Percentiles rank a stretch among this genome's conserved stretches.
Conservation (phyloP, 345 rosid genomes). For the Corymbia maculata region DNA sequence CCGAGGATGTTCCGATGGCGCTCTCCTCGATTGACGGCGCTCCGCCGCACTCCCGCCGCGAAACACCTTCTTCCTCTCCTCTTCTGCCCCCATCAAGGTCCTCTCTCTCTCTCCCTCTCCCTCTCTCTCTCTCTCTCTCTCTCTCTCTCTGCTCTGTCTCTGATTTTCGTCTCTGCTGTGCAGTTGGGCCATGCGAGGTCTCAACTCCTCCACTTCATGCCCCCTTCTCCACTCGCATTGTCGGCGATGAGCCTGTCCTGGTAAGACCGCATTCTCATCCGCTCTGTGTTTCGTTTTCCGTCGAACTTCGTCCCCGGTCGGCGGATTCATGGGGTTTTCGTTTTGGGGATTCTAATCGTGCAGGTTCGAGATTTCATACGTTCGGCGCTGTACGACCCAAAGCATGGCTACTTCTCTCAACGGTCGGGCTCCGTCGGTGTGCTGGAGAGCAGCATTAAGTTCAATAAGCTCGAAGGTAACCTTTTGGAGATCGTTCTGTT, state of each 20-base stretch:
- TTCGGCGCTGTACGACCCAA: slow-evolving; percentile 61
- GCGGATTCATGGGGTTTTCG: neutral
- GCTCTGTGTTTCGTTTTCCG: neutral
- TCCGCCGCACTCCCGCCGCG: neutral
- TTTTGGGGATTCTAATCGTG: neutral
- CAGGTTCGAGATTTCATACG: slow-evolving; percentile 87
- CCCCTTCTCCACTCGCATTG: slow-evolving; percentile 49
- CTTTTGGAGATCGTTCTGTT: neutral
- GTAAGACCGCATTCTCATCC: slow-evolving; percentile 21
- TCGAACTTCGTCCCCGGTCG: neutral
- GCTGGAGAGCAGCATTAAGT: slow-evolving; percentile 72
- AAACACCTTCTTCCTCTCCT: neutral
- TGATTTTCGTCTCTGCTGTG: neutral
- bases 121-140: neutral
- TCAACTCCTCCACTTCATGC: slow-evolving; percentile 19
- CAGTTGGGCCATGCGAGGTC: slow-evolving; percentile 24
- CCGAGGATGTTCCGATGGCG: neutral
- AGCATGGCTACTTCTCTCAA: slow-evolving; percentile 87
- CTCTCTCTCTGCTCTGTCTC: neutral
- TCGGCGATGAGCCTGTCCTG: slow-evolving; percentile 62
- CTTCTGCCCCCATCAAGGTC: neutral
- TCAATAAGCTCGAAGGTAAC: slow-evolving; percentile 71
- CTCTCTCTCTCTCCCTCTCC: neutral
- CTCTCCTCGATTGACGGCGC: neutral
- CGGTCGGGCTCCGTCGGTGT: slow-evolving; percentile 74